Base-by-base conservation (phyloP, 2,329 filamentous ascomycete genomes). In the Trichoderma pleuroti region DNA sequence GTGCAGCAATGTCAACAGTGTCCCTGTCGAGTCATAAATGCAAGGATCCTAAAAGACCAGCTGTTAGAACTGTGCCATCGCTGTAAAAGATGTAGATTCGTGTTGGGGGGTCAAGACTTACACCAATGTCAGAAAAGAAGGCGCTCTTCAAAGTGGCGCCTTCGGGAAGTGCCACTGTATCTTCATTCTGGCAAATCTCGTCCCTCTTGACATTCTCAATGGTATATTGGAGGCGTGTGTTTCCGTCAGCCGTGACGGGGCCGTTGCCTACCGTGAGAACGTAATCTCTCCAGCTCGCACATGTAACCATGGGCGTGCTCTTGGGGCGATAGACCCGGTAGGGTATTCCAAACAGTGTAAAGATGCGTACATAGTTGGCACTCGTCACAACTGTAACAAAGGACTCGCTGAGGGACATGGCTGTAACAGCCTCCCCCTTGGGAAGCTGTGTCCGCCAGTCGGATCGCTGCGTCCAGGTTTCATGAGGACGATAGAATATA, bases 241-340 rank as follows among this genome's bases (percentile, higher is more conserved):
- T 88, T 21, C 96, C 95, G 77, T 96, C 91, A 11, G 90, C 88
- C 14, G 90, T 90, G 39, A 97, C 87, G 0, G 96, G 90, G 0
- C 97, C 97, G 76, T 99, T 99, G 68, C 95, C 95, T 75, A 99
- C 89, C 0, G 94, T 98, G 78, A 98, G 87, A n/a, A 99, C 91
- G 80, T 98, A 98, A 83, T 99, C 94, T 74, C 92, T 88, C 93
- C 93, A 98, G 75, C 93, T 95, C 0, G 94, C 93, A 77, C 96
- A 99, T 0, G 94, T 96, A 24, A 99, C 94, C 65, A 93, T 92
- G 2, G 95, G 94, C 3, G 88, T 89, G 80, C 92, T 94, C 84
- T 98, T 98, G 73, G 97, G 94, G 28, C 96, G 87, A 80, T 97
- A 98, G 1, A 99, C 90, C 63, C 92, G 90, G 75, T 93, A 92